Evolutionary conservation across 2,329 filamentous ascomycete species (phyloP).

Genomic region (Rhynchosporium secalis): DNA sequence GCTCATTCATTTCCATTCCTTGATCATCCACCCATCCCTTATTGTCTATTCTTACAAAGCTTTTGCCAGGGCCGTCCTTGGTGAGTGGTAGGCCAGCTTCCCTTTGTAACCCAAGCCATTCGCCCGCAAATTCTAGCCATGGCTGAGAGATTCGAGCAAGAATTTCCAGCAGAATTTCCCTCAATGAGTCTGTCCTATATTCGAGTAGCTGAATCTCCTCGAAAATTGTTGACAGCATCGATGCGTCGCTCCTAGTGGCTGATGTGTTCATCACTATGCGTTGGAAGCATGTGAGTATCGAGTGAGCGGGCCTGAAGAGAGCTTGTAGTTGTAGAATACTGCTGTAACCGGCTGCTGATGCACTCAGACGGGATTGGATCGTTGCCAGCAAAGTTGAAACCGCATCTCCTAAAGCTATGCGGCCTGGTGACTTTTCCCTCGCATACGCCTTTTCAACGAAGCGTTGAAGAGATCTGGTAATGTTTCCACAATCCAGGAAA

Average conservation of each 20-base stretch:
- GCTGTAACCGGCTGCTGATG: slow-evolving; percentile 28
- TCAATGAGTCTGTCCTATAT: slow-evolving; percentile 60
- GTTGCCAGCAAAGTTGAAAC: slow-evolving; percentile 42
- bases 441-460: slow-evolving; percentile 38
- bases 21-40: slow-evolving; percentile 58
- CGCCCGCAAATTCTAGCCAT: slow-evolving; percentile 66
- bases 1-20: slow-evolving; percentile 55
- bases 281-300: slow-evolving; percentile 38
- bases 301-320: slow-evolving; percentile 37
- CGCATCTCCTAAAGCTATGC: slow-evolving; percentile 40
- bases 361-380: slow-evolving; percentile 37
- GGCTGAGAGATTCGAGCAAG: slow-evolving; percentile 62
- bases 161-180: slow-evolving; percentile 66
- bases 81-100: slow-evolving; percentile 57
- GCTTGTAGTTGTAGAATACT: slow-evolving; percentile 40
- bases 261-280: slow-evolving; percentile 35
- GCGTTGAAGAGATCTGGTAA: slow-evolving; percentile 35
- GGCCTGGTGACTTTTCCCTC: slow-evolving; percentile 34
- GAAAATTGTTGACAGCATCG: slow-evolving; percentile 62
- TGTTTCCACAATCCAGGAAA: slow-evolving; percentile 42
- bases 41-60: slow-evolving; percentile 61
- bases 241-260: slow-evolving; percentile 53
- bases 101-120: slow-evolving; percentile 71
- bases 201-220: slow-evolving; percentile 63
- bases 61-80: slow-evolving; percentile 49